These are phyloP conservation scores for Calonectria pauciramosa DNA, from an alignment of 2,329 filamentous ascomycete species.

Conservation along the genomic window DNA sequence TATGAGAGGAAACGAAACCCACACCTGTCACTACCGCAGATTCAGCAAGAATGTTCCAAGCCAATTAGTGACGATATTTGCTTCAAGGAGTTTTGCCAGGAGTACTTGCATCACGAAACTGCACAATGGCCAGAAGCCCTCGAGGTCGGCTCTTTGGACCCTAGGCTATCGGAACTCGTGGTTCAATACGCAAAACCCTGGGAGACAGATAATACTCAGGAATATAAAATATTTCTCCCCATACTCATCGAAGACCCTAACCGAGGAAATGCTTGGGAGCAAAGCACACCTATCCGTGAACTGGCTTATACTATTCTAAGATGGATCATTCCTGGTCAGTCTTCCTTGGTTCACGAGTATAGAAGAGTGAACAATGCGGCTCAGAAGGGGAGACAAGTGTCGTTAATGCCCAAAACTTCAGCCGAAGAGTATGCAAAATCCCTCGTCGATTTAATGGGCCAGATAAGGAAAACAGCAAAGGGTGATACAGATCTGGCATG, in stretches of 20 bases:
- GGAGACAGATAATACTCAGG: conserved; percentile 35
- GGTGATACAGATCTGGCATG: conserved; percentile 33
- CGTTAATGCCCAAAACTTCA: conserved; percentile 27
- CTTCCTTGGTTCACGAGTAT: conserved; percentile 51
- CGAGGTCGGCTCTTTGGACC: conserved; percentile 49
- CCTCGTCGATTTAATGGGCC: conserved; percentile 38
- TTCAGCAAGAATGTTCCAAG: conserved; percentile 46
- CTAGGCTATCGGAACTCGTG: conserved; percentile 55
- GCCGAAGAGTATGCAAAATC: conserved; percentile 30
- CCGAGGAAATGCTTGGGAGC: conserved; percentile 70
- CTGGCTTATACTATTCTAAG: conserved; percentile 67
- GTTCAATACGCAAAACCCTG: conserved; percentile 45
- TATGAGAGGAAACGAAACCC: conserved; percentile 51
- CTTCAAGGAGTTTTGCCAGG: conserved; percentile 49
- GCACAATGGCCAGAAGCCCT: conserved; percentile 34
- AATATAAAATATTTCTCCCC: conserved; percentile 72
- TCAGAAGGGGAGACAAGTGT: conserved; percentile 47
- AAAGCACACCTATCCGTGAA: conserved; percentile 63
- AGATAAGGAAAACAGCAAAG: conserved; percentile 12
- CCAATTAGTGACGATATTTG: conserved; percentile 35
- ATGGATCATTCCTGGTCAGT: conserved; percentile 32
- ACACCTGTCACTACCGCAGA: conserved; percentile 47
- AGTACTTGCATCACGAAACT: conserved; percentile 47
- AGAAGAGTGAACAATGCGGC: conserved; percentile 49
- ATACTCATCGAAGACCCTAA: conserved; percentile 70